A percentile compares a stretch with the other conserved stretches of the same genome.
These are phyloP conservation scores for Tricholoma sp. DNA, from an alignment of 768 basidiomycete genomes.

Conservation along the genomic window DNA sequence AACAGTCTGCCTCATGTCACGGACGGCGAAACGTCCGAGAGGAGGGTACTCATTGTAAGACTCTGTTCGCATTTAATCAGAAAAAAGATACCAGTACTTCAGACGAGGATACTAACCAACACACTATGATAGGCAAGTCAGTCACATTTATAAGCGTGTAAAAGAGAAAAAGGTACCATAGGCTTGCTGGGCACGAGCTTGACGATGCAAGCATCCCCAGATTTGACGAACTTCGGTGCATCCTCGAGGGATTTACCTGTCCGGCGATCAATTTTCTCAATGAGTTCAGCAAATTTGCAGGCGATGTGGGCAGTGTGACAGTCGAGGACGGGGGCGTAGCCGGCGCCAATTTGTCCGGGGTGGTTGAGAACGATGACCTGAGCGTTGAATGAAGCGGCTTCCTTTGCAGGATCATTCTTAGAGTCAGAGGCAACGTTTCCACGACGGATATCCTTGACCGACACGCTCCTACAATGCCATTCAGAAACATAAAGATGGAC, in stretches of 20 bases:
- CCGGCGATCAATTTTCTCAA: constrained; percentile 99
- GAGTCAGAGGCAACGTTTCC: constrained; percentile 99
- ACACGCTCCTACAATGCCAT: constrained; percentile 75
- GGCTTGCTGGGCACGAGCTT: constrained; percentile 96
- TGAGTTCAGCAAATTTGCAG: constrained; percentile 97
- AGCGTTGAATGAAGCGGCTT: constrained; percentile 98
- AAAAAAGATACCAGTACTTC: neutral
- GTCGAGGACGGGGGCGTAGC: constrained; percentile 98
- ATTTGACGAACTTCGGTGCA: constrained; percentile 96
- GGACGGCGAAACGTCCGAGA: constrained; percentile 98
- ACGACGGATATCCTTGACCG: constrained; percentile 99
- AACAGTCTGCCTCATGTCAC: constrained; percentile 99
- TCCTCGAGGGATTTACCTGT: constrained; percentile 90
- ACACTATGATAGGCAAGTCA: constrained; percentile 16
- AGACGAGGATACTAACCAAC: constrained; percentile 27
- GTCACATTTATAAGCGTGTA: neutral
- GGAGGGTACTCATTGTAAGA: constrained; percentile 97
- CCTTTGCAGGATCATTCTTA: constrained; percentile 99
- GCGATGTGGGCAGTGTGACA: constrained; percentile 99
- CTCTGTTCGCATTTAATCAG: constrained; percentile 34
- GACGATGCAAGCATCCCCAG: constrained; percentile 98
- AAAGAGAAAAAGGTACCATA: constrained; percentile 40
- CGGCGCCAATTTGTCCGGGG: constrained; percentile 99
- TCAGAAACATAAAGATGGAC: neutral
- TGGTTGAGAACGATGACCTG: constrained; percentile 99